Conservation (phyloP, 805 yeast genomes). For the Metschnikowia picachoensis region DNA sequence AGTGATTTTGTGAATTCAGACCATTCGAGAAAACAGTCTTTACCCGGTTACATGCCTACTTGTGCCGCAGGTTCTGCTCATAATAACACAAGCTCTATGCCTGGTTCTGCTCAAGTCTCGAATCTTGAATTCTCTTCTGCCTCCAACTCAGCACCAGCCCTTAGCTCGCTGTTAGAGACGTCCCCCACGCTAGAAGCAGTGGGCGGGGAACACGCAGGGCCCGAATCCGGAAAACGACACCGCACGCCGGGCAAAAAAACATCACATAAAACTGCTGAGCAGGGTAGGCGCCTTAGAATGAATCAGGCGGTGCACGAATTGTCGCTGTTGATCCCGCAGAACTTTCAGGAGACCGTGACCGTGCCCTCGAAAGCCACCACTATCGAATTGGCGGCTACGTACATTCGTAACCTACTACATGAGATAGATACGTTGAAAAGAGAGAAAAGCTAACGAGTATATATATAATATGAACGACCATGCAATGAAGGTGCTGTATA, state of each 20-base stretch:
- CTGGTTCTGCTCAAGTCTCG: background rate
- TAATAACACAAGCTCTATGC: background rate
- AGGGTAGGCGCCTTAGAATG: slow-evolving; percentile 91
- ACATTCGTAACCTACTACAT: slow-evolving; percentile 44
- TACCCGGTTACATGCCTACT: background rate
- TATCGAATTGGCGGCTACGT: slow-evolving; percentile 79
- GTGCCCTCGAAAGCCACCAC: slow-evolving; percentile 93
- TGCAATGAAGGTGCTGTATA: too few species aligned
- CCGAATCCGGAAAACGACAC: background rate
- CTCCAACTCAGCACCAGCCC: background rate
- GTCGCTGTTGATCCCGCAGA: slow-evolving; percentile 61
- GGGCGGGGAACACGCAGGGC: background rate
- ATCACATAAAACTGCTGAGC: slow-evolving; percentile 90
- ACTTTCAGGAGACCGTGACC: slow-evolving; percentile 49
- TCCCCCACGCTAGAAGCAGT: slow-evolving; percentile 16
- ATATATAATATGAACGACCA: too few species aligned
- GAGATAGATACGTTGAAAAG: slow-evolving; percentile 25
- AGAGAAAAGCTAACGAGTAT: background rate
- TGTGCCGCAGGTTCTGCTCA: background rate
- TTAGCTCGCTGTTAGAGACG: slow-evolving; percentile 18
- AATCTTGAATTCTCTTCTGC: background rate
- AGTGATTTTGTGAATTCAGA: too few species aligned
- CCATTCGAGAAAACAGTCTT: too few species aligned
- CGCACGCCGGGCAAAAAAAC: slow-evolving; percentile 52
- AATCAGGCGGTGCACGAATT: slow-evolving; percentile 80